A percentile compares a stretch with the other conserved stretches of the same genome.
Evolutionary conservation across 2,329 filamentous ascomycete species (phyloP).

Genomic region (Ascochyta lentis): DNA sequence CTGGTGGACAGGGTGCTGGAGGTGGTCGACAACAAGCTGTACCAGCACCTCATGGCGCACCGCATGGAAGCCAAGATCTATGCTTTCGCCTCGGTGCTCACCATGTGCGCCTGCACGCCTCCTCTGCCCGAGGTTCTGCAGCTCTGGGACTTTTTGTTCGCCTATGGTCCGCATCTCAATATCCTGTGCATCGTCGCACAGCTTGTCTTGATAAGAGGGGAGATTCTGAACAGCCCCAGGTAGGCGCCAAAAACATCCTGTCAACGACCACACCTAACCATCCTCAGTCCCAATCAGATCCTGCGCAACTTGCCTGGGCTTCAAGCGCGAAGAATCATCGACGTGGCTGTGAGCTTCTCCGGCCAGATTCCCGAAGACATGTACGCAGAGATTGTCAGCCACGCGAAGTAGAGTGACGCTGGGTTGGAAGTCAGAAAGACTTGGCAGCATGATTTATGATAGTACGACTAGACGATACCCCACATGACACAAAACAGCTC

Average conservation of each 20-base stretch:
- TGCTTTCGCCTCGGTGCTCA: slow-evolving; percentile 93
- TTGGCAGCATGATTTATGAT: slow-evolving; percentile 7
- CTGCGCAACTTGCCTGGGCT: slow-evolving; percentile 86
- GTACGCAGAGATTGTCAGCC: slow-evolving; percentile 86
- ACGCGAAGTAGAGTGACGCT: slow-evolving; percentile 68
- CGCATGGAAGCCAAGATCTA: slow-evolving; percentile 93
- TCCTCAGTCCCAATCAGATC: slow-evolving; percentile 82
- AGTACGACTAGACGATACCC: slow-evolving; percentile 18
- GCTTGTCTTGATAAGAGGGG: slow-evolving; percentile 83
- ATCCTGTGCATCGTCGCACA: slow-evolving; percentile 97
- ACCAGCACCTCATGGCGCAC: slow-evolving; percentile 81
- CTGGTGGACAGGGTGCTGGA: slow-evolving; percentile 91
- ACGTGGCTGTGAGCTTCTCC: slow-evolving; percentile 83
- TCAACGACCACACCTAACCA: not conserved
- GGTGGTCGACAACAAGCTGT: slow-evolving; percentile 89
- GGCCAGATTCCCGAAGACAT: slow-evolving; percentile 89
- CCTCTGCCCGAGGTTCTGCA: slow-evolving; percentile 90
- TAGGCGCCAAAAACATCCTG: slow-evolving; percentile 51
- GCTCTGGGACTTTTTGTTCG: slow-evolving; percentile 97
- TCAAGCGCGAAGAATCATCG: slow-evolving; percentile 83
- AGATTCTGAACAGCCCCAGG: slow-evolving; percentile 84
- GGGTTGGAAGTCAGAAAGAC: not conserved
- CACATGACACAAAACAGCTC: not conserved
- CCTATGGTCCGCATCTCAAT: slow-evolving; percentile 93
- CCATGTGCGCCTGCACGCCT: slow-evolving; percentile 93